A percentile compares a stretch with the other conserved stretches of the same genome.
phyloP scores from a whole-genome alignment of 1,284 basidiomycete species.

The Cutaneotrichosporon dermatis region DNA sequence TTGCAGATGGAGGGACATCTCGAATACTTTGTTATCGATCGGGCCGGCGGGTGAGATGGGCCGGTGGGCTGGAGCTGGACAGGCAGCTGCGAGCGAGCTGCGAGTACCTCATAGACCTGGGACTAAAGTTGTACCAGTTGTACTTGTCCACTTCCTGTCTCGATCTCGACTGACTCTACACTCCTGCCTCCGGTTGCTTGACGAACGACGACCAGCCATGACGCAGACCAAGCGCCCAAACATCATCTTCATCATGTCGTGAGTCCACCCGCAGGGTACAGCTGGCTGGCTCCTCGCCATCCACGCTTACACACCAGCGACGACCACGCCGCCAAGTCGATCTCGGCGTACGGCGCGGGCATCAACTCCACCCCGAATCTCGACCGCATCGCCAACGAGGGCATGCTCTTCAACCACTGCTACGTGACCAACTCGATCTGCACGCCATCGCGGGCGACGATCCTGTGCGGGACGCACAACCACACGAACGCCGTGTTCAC shows the following conservation, averaged over 20 bases:
- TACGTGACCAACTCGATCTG: conserved; percentile 30
- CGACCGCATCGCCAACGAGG: conserved; percentile 22
- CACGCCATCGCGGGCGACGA: conserved; percentile 22
- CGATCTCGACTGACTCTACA: too few species aligned
- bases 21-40: neutral
- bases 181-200: neutral
- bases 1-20: neutral
- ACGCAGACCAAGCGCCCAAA: conserved; percentile 15
- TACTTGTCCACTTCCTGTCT: too few species aligned
- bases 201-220: neutral
- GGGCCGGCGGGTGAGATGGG: neutral
- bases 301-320: conserved; percentile 7
- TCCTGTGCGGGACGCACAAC: conserved; percentile 23
- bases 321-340: conserved; percentile 27
- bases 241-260: conserved; percentile 29
- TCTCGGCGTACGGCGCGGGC: conserved; percentile 22
- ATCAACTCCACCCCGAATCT: conserved; percentile 26
- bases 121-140: too few species aligned
- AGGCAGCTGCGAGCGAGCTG: too few species aligned
- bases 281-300: too few species aligned
- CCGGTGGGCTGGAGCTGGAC: neutral
- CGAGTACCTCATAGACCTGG: too few species aligned
- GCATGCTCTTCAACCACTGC: conserved; percentile 28
- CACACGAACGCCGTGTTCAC: conserved; percentile 20
- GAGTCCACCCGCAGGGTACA: neutral